Percentiles rank a stretch among this genome's conserved stretches.
Conservation (phyloP, 2,329 filamentous ascomycete species). For the Calonectria pauciramosa region DNA sequence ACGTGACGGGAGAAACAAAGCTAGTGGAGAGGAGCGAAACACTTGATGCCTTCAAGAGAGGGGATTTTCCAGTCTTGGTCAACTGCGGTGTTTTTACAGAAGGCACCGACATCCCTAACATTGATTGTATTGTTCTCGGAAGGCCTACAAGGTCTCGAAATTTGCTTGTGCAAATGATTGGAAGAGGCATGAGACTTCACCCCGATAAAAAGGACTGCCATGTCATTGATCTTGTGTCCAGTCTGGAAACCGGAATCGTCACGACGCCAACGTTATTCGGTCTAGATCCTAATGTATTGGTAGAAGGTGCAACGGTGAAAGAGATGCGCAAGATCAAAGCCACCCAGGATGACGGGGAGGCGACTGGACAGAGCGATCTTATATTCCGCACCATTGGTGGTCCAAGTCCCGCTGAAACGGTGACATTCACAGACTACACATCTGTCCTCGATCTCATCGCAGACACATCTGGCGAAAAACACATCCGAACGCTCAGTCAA, state of each 20-base stretch:
- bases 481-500: slow-evolving; percentile 82
- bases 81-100: slow-evolving; percentile 98
- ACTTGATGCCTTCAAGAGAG: slow-evolving; percentile 81
- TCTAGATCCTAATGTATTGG: slow-evolving; percentile 84
- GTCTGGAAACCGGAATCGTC: slow-evolving; percentile 85
- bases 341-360: slow-evolving; percentile 59
- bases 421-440: slow-evolving; percentile 92
- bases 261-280: slow-evolving; percentile 95
- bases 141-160: slow-evolving; percentile 94
- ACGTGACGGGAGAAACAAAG: slow-evolving; percentile 86
- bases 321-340: slow-evolving; percentile 71
- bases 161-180: slow-evolving; percentile 97
- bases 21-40: slow-evolving; percentile 76
- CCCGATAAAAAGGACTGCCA: slow-evolving; percentile 90
- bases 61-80: slow-evolving; percentile 87
- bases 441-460: slow-evolving; percentile 91
- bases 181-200: slow-evolving; percentile 88
- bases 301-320: slow-evolving; percentile 75
- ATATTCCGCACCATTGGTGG: slow-evolving; percentile 29
- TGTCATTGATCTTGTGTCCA: slow-evolving; percentile 95
- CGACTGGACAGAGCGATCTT: slow-evolving; percentile 29
- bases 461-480: slow-evolving; percentile 82
- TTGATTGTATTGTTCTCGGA: slow-evolving; percentile 92
- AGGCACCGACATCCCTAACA: slow-evolving; percentile 96
- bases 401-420: slow-evolving; percentile 51